A percentile compares a stretch with the other conserved stretches of the same genome.
Conservation (phyloP, 164 flowering plant genomes). For the Aristolochia contorta region DNA sequence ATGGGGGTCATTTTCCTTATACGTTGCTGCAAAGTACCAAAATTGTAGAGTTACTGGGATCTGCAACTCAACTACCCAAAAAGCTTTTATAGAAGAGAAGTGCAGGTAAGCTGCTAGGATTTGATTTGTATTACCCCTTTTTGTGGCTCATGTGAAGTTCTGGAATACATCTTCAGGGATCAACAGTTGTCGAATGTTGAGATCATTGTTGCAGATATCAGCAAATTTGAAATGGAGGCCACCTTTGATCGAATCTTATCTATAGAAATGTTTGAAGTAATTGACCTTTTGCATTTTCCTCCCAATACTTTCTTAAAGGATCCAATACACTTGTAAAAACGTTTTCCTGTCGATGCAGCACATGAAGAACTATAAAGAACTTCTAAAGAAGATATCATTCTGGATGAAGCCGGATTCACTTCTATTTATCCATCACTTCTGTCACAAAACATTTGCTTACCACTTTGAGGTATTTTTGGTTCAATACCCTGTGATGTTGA, state of each 20-base stretch:
- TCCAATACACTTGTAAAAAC: neutral
- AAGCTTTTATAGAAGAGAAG: conserved; percentile 61
- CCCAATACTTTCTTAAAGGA: no score
- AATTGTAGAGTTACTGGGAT: conserved; percentile 78
- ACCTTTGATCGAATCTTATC: conserved; percentile 72
- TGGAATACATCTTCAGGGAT: conserved; percentile 27
- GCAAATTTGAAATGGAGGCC: conserved; percentile 78
- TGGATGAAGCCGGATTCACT: conserved; percentile 88
- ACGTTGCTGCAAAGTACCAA: conserved; percentile 66
- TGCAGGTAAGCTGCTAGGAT: conserved; percentile 39
- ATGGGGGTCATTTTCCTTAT: conserved; percentile 81
- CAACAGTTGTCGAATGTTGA: conserved; percentile 62
- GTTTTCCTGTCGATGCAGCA: conserved; percentile 35
- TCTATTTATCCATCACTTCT: conserved; percentile 76
- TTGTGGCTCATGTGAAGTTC: neutral
- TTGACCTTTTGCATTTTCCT: no score
- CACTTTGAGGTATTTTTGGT: conserved; percentile 68
- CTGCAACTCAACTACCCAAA: conserved; percentile 83
- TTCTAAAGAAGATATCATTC: conserved; percentile 77
- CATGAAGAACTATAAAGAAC: conserved; percentile 87
- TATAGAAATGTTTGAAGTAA: conserved; percentile 96
- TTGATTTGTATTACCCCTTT: neutral
- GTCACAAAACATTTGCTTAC: conserved; percentile 87
- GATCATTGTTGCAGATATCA: conserved; percentile 78
- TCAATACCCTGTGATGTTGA: no score